Conservation (phyloP, 805 yeast species). For the Candida succiphila region DNA sequence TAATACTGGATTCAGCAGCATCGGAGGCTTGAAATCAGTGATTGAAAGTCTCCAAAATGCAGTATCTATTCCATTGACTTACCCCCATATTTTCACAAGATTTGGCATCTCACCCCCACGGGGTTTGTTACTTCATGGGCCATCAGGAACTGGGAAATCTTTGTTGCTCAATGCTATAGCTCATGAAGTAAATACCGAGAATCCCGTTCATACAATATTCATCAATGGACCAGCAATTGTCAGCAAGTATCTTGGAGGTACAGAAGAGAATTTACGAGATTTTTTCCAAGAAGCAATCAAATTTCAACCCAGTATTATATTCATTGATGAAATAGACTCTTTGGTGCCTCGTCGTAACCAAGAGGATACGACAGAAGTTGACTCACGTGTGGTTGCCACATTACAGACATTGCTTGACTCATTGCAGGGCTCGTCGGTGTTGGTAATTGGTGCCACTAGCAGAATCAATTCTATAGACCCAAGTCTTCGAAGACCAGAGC, state of each 20-base stretch:
- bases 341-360: conserved; percentile 74
- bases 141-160: conserved; percentile 96
- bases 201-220: conserved; percentile 78
- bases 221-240: conserved; percentile 89
- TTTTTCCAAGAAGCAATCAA: conserved; percentile 76
- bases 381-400: conserved; percentile 84
- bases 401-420: conserved; percentile 76
- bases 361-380: conserved; percentile 88
- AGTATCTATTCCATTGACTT: conserved; percentile 70
- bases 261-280: conserved; percentile 76
- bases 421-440: conserved; percentile 51
- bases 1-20: conserved; percentile 23
- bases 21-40: conserved; percentile 74
- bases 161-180: conserved; percentile 80
- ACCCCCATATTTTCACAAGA: conserved; percentile 65
- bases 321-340: conserved; percentile 92
- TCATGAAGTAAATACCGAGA: conserved; percentile 36
- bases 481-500: conserved; percentile 82
- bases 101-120: conserved; percentile 92
- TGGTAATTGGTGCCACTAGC: conserved; percentile 88
- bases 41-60: conserved; percentile 52
- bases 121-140: conserved; percentile 90
- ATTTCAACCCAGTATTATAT: conserved; percentile 80
- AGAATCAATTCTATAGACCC: conserved; percentile 87
- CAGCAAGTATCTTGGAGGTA: conserved; percentile 89